phyloP scores from a whole-genome alignment of 2,329 filamentous ascomycete species.

The Coniochaeta sp. region DNA sequence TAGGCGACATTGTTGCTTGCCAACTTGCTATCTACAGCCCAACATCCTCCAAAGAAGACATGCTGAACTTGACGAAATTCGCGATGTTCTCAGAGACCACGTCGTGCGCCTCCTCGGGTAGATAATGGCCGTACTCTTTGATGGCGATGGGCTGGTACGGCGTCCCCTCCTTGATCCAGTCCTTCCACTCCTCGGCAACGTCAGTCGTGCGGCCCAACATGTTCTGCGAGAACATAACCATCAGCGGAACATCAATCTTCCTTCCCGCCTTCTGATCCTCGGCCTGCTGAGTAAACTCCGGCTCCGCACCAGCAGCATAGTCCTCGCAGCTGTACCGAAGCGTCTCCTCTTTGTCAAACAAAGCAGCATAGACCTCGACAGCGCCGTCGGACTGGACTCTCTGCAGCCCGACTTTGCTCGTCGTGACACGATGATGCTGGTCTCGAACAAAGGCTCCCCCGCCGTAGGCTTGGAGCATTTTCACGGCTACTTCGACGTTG shows the following conservation, averaged over 20 bases:
- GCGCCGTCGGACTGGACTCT: conserved; percentile 25
- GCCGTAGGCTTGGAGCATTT: conserved; percentile 34
- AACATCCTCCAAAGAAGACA: neutral
- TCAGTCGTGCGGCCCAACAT: conserved; percentile 35
- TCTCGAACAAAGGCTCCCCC: conserved; percentile 28
- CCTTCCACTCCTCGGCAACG: conserved; percentile 33
- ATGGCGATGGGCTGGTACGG: conserved; percentile 10
- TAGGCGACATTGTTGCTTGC: no score
- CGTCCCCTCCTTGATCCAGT: conserved; percentile 30
- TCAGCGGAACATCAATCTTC: conserved; percentile 31
- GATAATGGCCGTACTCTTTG: conserved; percentile 14
- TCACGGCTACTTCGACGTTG: conserved; percentile 31
- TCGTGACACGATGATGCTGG: conserved; percentile 23
- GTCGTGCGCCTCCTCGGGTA: conserved; percentile 16
- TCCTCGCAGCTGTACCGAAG: conserved; percentile 37
- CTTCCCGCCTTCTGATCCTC: conserved; percentile 34
- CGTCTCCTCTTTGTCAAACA: conserved; percentile 33
- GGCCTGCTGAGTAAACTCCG: conserved; percentile 34
- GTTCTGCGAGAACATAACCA: conserved; percentile 35
- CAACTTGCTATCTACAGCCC: no score
- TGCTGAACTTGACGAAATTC: conserved; percentile 5
- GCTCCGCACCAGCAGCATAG: conserved; percentile 34
- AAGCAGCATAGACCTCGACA: conserved; percentile 32
- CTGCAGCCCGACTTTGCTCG: conserved; percentile 11
- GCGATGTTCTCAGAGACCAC: conserved; percentile 11